Percentiles rank a stretch among this genome's conserved stretches.
These are phyloP conservation scores for Aspergillus affinis DNA, from an alignment of 495 filamentous ascomycete genomes.

Conservation along the genomic window DNA sequence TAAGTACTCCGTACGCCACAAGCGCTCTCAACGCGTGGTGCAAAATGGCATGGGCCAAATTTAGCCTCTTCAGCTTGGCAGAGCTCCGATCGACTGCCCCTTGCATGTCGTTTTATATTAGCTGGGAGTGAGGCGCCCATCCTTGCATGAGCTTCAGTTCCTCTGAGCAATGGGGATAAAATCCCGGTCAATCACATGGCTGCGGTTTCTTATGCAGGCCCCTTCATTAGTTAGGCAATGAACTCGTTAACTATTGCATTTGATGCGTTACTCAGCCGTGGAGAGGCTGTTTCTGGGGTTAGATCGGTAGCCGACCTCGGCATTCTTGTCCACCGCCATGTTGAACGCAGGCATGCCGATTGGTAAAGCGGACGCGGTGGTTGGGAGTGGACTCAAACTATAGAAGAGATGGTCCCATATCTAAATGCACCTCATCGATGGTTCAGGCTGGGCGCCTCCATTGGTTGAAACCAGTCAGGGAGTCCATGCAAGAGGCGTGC, in stretches of 20 bases:
- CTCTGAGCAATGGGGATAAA: no score
- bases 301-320: neutral
- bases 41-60: neutral
- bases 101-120: neutral
- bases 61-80: neutral
- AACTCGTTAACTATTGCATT: neutral
- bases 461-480: no score
- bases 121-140: neutral
- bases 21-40: neutral
- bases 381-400: no score
- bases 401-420: no score
- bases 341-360: neutral
- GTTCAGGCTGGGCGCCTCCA: no score
- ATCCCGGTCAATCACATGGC: neutral
- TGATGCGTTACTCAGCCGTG: neutral
- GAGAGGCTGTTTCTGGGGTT: neutral
- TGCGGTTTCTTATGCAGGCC: neutral
- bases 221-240: neutral
- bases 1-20: neutral
- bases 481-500: no score
- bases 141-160: neutral
- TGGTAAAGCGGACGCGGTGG: neutral
- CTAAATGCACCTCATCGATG: no score
- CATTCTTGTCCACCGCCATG: neutral
- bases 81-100: neutral